Evolutionary conservation across 2,329 filamentous ascomycete genomes (phyloP), one percentile per base, ranked within the genome.

Genomic region (Verticillium zaregamsianum): DNA sequence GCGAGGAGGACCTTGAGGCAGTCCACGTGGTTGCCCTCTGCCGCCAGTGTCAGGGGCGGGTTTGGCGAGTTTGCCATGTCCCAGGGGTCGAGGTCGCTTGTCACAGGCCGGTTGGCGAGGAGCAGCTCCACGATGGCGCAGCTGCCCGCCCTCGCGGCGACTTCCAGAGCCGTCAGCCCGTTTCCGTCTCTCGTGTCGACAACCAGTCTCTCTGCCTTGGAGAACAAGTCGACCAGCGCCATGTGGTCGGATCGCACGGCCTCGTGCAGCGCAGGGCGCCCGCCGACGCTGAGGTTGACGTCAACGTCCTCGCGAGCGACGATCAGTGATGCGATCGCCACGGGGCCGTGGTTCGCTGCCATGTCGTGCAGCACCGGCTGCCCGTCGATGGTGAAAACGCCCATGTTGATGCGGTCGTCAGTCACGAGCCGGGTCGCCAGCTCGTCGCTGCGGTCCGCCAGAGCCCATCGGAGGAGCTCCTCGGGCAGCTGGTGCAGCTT

Each of bases 51-150:
- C 3, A 52, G 45, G 12, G 20, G 45, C 3, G 45, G 9, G 11
- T 14, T 3, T 5, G n/a, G 45, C 5, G 45, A 52, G 3, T 52
- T 25, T 8, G n/a, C 8, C 3, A 25, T 25, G 8, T 12, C 45
- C 45, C 45, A 52, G 20, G 90, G 89, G 71, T 93, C 87, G 49
- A 93, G 81, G 3, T 14, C 11, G 17, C 8, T 5, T 45, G 8
- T n/a, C 9, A n/a, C 39, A n/a, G n/a, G 15, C 15, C 20, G 45
- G n/a, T 52, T 25, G 3, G 45, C 8, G 20, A 52, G 45, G 23
- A 52, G 45, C 45, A 25, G 11, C 6, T 52, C 12, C 8, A 52
- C 45, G 5, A 52, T 52, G 11, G n/a, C 20, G 20, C 9, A 8
- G 6, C 11, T 52, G 11, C 20, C 9, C 2, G 9, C 20, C 3